phyloP scores from a whole-genome alignment of 345 rosid species.

The Clausena lansium region DNA sequence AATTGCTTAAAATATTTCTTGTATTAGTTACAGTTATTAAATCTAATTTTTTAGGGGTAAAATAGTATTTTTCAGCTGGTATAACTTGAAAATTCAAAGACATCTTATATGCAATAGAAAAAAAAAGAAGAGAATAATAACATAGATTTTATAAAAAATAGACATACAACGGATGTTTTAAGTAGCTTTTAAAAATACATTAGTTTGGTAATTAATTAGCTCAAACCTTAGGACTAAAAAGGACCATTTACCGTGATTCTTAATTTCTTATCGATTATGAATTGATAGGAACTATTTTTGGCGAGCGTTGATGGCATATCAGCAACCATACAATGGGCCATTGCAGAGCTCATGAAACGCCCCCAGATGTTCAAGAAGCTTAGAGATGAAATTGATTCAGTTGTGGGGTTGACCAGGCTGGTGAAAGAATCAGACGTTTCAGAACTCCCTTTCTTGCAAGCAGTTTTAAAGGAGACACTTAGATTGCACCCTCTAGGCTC shows the following conservation, averaged over 20 bases:
- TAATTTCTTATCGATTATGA: too few species aligned
- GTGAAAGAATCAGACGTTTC: constrained; percentile 27
- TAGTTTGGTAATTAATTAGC: not conserved
- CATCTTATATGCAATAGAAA: rapidly evolving
- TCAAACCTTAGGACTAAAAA: not conserved
- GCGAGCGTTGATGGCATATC: constrained; percentile 27
- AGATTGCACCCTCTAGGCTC: constrained; percentile 33
- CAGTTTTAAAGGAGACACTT: constrained; percentile 31
- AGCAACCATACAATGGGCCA: constrained; percentile 30
- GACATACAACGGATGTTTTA: too few species aligned
- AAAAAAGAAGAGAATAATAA: too few species aligned
- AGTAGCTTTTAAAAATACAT: too few species aligned
- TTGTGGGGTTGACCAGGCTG: constrained; percentile 17
- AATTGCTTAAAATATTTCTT: too few species aligned
- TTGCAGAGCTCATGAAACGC: constrained; percentile 30
- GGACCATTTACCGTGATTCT: too few species aligned
- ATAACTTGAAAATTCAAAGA: too few species aligned
- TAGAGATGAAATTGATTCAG: constrained; percentile 24
- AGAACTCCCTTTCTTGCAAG: constrained; percentile 32
- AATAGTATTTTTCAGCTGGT: too few species aligned
- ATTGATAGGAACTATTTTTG: constrained; percentile 7
- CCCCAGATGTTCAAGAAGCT: constrained; percentile 27
- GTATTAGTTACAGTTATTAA: too few species aligned
- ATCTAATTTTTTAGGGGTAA: too few species aligned
- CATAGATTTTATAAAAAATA: too few species aligned